Evolutionary conservation across 2,329 filamentous ascomycete genomes (phyloP), one percentile per base, ranked within the genome.

Genomic region (Exophiala sp.): DNA sequence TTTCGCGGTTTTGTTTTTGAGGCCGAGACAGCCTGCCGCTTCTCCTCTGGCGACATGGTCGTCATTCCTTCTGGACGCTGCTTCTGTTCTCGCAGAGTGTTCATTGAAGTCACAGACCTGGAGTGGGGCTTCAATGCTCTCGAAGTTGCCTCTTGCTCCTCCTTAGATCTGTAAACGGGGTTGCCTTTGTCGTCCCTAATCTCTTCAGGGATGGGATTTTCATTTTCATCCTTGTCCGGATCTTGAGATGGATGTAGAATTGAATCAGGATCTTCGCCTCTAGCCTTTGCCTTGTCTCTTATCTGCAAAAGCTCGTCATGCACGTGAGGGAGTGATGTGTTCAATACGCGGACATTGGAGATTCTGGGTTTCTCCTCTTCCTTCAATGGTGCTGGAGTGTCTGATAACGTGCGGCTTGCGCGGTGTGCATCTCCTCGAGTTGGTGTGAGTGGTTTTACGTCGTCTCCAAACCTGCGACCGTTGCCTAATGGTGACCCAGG

Each of bases 331-430:
- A 99, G 75, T 71, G 91, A 96, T 61, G 89, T 95, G 3, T 94
- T 91, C 9, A 99, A 76, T 45, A 99, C 89, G 57, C 89, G 89
- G 48, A 99, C 89, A 62, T 95, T 96, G 71, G 87, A 95, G 46
- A 88, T 78, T 56, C 88, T 83, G 2, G 83, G 78, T 24, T 65
- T 62, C 35, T 72, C 78, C 66, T 49, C 73, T 74, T 63, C 62
- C 46, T 51, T 54, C 12, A 50, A 11, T 11, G 52, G 11, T 39
- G 45, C 41, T 29, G 62, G 57, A 20, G 62, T 63, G 21, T 64
- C 61, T 16, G 62, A 64, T 20, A 62, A 42, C 18, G 62, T 52
- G n/a, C 62, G 59, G 47, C 61, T 62, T 12, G 55, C 29, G 14
- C 62, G 51, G 35, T 56, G 59, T 2, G 32, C 47, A 7, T 58